Percentiles rank a stretch among this genome's conserved stretches.
Evolutionary conservation across 345 rosid species (phyloP).

Genomic region (Brassica napus): DNA sequence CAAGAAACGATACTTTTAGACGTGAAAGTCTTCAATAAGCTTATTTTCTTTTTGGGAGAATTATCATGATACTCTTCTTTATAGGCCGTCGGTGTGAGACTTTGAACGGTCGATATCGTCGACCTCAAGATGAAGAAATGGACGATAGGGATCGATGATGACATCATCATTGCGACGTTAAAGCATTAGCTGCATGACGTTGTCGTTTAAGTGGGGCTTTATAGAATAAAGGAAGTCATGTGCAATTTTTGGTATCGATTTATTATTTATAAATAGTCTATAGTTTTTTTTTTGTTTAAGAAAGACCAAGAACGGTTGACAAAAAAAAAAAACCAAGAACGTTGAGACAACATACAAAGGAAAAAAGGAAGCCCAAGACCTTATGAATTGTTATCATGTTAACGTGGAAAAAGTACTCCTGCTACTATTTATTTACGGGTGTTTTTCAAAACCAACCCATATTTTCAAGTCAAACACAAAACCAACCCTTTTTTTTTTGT

Average conservation of each 20-base stretch:
- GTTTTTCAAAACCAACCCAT: no score
- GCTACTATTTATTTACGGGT: neutral
- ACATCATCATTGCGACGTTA: constrained; percentile 12
- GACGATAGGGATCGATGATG: constrained; percentile 34
- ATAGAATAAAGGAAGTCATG: constrained; percentile 30
- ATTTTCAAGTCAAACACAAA: no score
- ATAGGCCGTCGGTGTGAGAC: constrained; percentile 26
- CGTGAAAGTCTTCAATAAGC: neutral
- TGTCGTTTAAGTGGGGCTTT: neutral
- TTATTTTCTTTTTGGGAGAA: neutral
- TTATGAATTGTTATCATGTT: constrained; percentile 16
- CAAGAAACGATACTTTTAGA: neutral
- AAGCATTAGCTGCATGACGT: constrained; percentile 24
- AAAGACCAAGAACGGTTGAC: constrained; percentile 21
- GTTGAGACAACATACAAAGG: neutral
- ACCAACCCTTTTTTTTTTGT: no score
- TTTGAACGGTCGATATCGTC: constrained; percentile 19
- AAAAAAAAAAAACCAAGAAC: neutral
- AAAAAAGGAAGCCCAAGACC: neutral
- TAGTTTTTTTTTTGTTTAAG: constrained; percentile 18
- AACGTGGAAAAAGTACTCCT: neutral
- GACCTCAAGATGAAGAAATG: neutral
- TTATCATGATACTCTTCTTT: neutral
- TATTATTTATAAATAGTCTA: neutral
- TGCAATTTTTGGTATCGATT: constrained; percentile 10